These are phyloP conservation scores for Fusarium agapanthi DNA, from an alignment of 2,329 filamentous ascomycete genomes.

Conservation along the genomic window DNA sequence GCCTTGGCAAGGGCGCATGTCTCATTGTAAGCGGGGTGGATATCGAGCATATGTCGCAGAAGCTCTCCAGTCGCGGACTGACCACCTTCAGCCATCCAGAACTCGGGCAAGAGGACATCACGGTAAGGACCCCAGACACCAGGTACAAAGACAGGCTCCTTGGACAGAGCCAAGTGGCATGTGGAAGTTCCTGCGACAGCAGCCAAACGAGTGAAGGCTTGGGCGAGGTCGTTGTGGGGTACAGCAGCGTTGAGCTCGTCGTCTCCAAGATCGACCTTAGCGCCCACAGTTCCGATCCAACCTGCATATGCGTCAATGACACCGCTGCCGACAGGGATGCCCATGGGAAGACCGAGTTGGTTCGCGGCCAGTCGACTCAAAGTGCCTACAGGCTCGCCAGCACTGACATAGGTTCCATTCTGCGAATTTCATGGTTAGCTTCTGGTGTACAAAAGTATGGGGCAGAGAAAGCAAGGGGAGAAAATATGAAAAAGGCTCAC, in stretches of 20 bases:
- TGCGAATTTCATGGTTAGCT: constrained; percentile 50
- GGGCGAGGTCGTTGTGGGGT: constrained; percentile 84
- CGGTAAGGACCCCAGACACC: constrained; percentile 98
- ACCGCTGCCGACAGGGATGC: constrained; percentile 92
- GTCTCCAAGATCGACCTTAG: constrained; percentile 80
- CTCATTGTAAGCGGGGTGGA: constrained; percentile 88
- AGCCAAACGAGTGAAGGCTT: constrained; percentile 91
- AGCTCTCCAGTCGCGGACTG: constrained; percentile 97
- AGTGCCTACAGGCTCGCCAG: constrained; percentile 87
- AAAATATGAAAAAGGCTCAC: constrained; percentile 65
- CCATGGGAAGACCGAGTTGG: constrained; percentile 84
- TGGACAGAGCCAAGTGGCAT: constrained; percentile 96
- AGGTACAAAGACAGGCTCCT: constrained; percentile 89
- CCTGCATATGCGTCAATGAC: constrained; percentile 99
- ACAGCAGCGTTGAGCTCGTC: constrained; percentile 73
- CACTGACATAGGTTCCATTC: constrained; percentile 92
- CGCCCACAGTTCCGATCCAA: constrained; percentile 98
- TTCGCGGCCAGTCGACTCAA: constrained; percentile 83
- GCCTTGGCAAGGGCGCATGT: constrained; percentile 81
- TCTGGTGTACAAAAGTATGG: not conserved
- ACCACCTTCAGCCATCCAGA: constrained; percentile 97
- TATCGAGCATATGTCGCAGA: constrained; percentile 92
- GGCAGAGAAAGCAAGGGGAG: constrained; percentile 12
- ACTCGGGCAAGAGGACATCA: constrained; percentile 89
- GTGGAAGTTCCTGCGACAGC: constrained; percentile 97